Evolutionary conservation across 148 eudicot species (phyloP), one percentile per base, ranked within the genome.

Genomic region (Fagopyrum tataricum): DNA sequence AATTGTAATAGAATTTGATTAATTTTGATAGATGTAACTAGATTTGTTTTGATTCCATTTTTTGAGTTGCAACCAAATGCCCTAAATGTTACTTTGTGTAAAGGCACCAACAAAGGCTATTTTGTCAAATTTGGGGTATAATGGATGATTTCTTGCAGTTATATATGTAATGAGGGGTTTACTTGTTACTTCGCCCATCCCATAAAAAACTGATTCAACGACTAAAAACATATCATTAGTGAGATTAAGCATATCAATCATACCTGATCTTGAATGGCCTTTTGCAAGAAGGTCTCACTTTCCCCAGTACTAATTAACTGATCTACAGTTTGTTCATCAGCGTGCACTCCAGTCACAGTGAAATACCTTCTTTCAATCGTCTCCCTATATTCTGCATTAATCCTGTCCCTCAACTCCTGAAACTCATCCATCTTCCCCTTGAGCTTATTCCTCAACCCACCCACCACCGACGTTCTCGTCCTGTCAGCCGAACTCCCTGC

Each of bases 251-350:
- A 64, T 51, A 74, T 0, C 37, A 31, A 31, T 31, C 37, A 59
- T 69, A 83, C 98, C 78, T 93, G 98, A 64, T 87, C 84, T 68
- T 94, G 95, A 47, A 94, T 94, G 39, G 95, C 98, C 75, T 87
- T 91, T 62, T 88, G 89, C 76, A 94, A 56, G 72, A 94, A 94
- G 14, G 75, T 86, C 75, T 94, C 98, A 52, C 98, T 94, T 78
- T 94, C 86, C 0, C 98, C 98, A 1, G 95, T 94, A 24, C 87
- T 83, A 14, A 91, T 89, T 82, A 94, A 70, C 70, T 52, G 41
- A 47, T 94, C 97, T 3, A 94, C 81, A 0, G 83, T 80, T 17
- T 80, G 70, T 71, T 91, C 98, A 68, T 88, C 89, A 0, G 97
- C 85, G 55, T 84, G 89, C 70, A 91, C 98, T 0, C 98, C 98